Base-by-base conservation (phyloP, 1,284 basidiomycete genomes). In the Boletus mariae region DNA sequence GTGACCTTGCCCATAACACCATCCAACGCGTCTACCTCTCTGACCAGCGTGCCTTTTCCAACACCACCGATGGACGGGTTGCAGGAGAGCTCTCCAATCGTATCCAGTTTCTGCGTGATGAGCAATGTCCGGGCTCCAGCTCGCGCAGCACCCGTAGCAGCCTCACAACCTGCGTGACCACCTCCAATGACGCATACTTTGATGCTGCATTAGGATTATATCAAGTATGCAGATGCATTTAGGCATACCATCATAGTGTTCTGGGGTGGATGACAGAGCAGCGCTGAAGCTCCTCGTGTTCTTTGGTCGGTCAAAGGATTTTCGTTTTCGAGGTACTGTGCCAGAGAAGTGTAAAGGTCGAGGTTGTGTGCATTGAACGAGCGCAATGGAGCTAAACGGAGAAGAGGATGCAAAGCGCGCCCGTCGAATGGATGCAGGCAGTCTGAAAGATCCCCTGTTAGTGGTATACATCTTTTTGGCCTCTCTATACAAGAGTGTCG, bases 101-200 rank as follows among this genome's bases (percentile, higher is more conserved):
- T 93, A 48, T 87, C 83, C 20, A 88, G 67, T 51, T 80, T 85
- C 62, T 93, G 90, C 0, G 93, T 95, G 49, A 96, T 70, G 4
- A 96, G 76, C 3, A 93, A 61, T 0, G 93, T 94, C 55, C 79
- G 75, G 1, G 92, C 90, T 2, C 92, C 91, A 0, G 86, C 83
- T 32, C 93, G 77, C 2, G 93, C 91, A 10, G 92, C 81, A 3
- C 86, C 92, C 10, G 92, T 83, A 0, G 93, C 92, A 2, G 93
- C 92, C 69, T 96, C 93, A 61, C 90, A 92, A 1, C 92, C 92
- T 29, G 93, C 93, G 74, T 95, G 92, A 2, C 93, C 92, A 7
- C 88, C 93, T n/a, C 92, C 93, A 59, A 95, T 89, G 29, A 95
- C 78, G 59, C 91, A 88, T 0, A 94, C 91, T 88, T 45, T 8